phyloP scores from a whole-genome alignment of 177 flowering plant genomes.

The Telopea speciosissima region DNA sequence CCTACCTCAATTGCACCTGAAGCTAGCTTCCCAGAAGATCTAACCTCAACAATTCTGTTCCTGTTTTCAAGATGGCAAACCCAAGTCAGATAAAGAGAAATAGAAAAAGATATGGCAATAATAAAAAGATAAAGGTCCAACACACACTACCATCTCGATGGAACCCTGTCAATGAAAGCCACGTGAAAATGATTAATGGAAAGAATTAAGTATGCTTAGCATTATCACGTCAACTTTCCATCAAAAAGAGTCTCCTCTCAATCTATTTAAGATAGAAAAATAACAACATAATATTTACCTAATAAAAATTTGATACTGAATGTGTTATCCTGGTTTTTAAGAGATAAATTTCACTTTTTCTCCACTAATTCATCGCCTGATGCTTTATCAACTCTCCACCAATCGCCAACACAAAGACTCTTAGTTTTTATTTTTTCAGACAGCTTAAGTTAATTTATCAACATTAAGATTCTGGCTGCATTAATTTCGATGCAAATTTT shows the following conservation, averaged over 20 bases:
- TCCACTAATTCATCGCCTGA: not conserved
- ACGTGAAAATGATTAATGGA: not conserved
- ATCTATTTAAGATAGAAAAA: not conserved
- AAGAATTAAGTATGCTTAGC: not conserved
- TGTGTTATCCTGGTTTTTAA: not conserved
- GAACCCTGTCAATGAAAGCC: not conserved
- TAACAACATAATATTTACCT: not conserved
- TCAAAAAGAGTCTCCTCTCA: not conserved
- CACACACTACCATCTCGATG: not conserved
- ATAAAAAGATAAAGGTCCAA: not conserved
- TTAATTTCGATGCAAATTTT: not conserved
- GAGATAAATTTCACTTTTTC: not conserved
- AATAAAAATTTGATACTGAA: not conserved
- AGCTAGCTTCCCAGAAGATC: constrained; percentile 61
- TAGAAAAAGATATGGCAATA: not conserved
- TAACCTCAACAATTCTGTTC: constrained; percentile 55
- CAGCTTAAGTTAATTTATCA: not conserved
- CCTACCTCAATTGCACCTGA: constrained; percentile 80
- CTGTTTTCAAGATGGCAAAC: constrained; percentile 32
- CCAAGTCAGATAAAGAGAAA: not conserved
- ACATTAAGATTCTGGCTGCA: not conserved
- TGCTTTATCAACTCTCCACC: not conserved
- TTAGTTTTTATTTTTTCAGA: too few species aligned
- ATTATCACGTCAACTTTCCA: not conserved
- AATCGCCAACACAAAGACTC: not conserved